phyloP scores from a whole-genome alignment of 495 filamentous ascomycete species.

The Aspergillus conjunctus region DNA sequence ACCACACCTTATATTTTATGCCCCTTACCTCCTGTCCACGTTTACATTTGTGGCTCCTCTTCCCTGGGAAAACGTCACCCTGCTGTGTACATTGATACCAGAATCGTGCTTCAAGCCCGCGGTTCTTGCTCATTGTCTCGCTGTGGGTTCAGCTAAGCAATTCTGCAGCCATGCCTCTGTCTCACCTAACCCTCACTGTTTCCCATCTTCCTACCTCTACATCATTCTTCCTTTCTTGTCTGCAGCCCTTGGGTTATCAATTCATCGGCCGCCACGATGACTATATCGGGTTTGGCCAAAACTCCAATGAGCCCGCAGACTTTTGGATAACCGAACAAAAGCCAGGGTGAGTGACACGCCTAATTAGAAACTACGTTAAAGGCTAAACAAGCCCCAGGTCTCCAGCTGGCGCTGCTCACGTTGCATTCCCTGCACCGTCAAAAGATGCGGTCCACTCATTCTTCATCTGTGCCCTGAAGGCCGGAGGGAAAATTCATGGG shows the following conservation, averaged over 20 bases:
- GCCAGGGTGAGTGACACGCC: conserved; percentile 45
- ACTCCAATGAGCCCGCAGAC: conserved; percentile 53
- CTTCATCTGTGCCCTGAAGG: conserved; percentile 58
- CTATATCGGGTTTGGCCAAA: conserved; percentile 60
- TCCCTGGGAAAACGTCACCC: not conserved
- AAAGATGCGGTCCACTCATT: conserved; percentile 59
- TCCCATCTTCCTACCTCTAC: conserved; percentile 75
- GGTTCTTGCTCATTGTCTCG: conserved; percentile 8
- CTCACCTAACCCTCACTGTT: conserved; percentile 64
- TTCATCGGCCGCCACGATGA: conserved; percentile 60
- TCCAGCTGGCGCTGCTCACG: conserved; percentile 55
- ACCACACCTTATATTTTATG: not conserved
- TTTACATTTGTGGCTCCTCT: not conserved
- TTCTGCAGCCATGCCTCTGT: conserved; percentile 53
- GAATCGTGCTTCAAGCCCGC: not conserved
- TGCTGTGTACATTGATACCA: not conserved
- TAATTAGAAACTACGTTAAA: not conserved
- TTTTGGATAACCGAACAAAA: conserved; percentile 62
- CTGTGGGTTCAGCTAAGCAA: conserved; percentile 18
- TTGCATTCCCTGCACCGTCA: conserved; percentile 59
- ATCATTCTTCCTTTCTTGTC: conserved; percentile 77
- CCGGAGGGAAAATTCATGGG: conserved; percentile 58
- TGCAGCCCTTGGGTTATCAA: conserved; percentile 73
- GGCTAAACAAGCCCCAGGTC: conserved; percentile 31
- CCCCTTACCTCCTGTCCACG: not conserved